Evolutionary conservation across 1,284 basidiomycete species (phyloP), one percentile per base, ranked within the genome.

Genomic region (Trametes sp.): DNA sequence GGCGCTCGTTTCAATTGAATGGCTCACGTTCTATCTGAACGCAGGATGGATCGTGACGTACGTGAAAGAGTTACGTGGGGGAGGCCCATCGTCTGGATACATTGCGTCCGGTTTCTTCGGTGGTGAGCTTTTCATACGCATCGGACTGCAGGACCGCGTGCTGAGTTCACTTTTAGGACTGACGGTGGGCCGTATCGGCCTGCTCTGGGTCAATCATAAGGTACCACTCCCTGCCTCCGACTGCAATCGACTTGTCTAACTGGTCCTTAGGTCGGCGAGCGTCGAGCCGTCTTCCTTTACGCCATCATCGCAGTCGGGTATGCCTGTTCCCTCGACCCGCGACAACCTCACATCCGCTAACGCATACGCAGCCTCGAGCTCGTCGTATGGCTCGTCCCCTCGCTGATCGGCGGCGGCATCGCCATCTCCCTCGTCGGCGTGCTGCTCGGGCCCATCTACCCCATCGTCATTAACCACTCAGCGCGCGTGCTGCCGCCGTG

Each of bases 311-410:
- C 78, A 19, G 77, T 83, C 9, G 73, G 57, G 77, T 78, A 61
- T 24, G 75, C 69, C 1, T 13, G 7, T 21, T 26, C 29, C 28
- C 42, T 10, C 41, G 26, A 41, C 13, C 14, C n/a, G n/a, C n/a
- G n/a, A 1, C 11, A 16, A 6, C 48, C 1, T 10, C 8, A 33
- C 19, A 41, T 19, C 2, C 4, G 19, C 38, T 41, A 1, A 41
- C 16, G 4, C 7, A 4, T 19, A 41, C 2, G 2, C 59, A 84
- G 82, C 23, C 73, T 87, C 26, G 84, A 88, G 65, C 69, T 89
- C 45, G 73, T 85, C 35, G 75, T 88, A 19, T 88, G 87, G 87
- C 76, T 87, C n/a, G 84, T 86, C 0, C 86, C 85, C 0, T 84
- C 81, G 4, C 74, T 88, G 49, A 77, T 87, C 33, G 82, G 80